phyloP scores from a whole-genome alignment of 1,284 basidiomycete species.

The Irpex sp. region DNA sequence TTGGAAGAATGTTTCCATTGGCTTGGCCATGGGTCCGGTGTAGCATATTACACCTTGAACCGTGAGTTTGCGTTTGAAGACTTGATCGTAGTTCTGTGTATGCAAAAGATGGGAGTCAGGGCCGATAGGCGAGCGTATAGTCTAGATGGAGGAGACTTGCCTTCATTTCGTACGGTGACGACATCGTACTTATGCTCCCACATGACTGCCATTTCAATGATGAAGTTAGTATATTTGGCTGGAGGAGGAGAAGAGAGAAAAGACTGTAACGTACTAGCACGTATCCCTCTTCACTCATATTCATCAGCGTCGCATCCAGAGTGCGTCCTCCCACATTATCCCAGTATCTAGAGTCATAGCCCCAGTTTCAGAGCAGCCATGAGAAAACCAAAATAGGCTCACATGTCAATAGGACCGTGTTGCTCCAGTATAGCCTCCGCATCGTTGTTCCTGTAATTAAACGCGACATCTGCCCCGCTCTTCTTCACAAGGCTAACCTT shows the following conservation, averaged over 20 bases:
- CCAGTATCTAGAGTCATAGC: conserved; percentile 32
- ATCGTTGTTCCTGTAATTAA: conserved; percentile 48
- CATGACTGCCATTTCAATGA: background rate
- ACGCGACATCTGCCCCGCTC: conserved; percentile 42
- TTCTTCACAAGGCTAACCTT: conserved; percentile 44
- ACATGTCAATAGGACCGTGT: conserved; percentile 33
- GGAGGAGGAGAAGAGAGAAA: background rate
- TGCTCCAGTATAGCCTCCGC: conserved; percentile 37
- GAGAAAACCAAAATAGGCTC: conserved; percentile 4
- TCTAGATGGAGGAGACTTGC: conserved; percentile 8
- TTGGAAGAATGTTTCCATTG: conserved; percentile 13
- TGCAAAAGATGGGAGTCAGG: no score
- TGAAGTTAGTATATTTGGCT: background rate
- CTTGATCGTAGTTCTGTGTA: conserved; percentile 9
- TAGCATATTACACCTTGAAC: conserved; percentile 15
- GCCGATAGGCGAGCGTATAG: background rate
- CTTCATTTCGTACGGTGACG: conserved; percentile 9
- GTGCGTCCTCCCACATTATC: conserved; percentile 62
- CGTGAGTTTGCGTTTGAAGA: conserved; percentile 10
- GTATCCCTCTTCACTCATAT: conserved; percentile 43
- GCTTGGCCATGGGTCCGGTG: background rate
- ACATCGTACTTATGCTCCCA: background rate
- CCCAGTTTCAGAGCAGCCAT: background rate
- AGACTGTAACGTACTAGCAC: conserved; percentile 48
- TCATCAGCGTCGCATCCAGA: conserved; percentile 49